phyloP scores from a whole-genome alignment of 176 grass and related monocot species.

The Thinopyrum elongatum region DNA sequence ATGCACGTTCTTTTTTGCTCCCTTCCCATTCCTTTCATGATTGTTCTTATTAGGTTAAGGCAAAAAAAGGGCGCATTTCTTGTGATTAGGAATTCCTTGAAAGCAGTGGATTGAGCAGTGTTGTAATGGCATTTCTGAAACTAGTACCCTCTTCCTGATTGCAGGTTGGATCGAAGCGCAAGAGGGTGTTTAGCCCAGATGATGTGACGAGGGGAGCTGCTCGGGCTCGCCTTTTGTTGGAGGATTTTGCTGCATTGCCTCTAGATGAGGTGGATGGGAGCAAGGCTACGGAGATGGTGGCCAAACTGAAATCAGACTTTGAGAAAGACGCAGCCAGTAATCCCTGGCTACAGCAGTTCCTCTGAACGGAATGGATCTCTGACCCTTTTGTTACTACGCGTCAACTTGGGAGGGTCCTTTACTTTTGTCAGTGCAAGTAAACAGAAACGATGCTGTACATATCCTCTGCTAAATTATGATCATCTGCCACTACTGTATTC shows the following conservation, averaged over 20 bases:
- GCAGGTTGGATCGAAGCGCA: conserved; percentile 76
- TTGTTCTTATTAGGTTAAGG: conserved; percentile 13
- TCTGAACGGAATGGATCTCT: conserved; percentile 31
- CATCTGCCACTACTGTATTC: too few relatives aligned
- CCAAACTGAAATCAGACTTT: conserved; percentile 57
- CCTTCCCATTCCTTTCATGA: background rate
- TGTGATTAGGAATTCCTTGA: background rate
- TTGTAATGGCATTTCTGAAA: background rate
- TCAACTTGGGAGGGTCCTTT: background rate
- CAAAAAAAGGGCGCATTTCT: background rate
- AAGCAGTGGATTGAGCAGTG: background rate
- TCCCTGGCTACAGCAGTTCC: conserved; percentile 93
- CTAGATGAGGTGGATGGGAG: conserved; percentile 60
- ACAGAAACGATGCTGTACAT: background rate
- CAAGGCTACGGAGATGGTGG: conserved; percentile 40
- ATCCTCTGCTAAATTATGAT: background rate
- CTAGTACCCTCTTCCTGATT: conserved; percentile 27
- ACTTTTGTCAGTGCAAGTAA: background rate
- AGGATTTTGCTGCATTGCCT: conserved; percentile 63
- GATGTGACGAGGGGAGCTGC: conserved; percentile 74
- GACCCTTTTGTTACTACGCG: conserved; percentile 36
- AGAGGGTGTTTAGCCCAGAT: conserved; percentile 65
- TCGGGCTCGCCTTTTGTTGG: conserved; percentile 65
- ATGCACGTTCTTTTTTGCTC: background rate
- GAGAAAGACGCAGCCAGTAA: conserved; percentile 62